Conservation (phyloP, 768 basidiomycete genomes). For the Leucosporidium creatinivorum region DNA sequence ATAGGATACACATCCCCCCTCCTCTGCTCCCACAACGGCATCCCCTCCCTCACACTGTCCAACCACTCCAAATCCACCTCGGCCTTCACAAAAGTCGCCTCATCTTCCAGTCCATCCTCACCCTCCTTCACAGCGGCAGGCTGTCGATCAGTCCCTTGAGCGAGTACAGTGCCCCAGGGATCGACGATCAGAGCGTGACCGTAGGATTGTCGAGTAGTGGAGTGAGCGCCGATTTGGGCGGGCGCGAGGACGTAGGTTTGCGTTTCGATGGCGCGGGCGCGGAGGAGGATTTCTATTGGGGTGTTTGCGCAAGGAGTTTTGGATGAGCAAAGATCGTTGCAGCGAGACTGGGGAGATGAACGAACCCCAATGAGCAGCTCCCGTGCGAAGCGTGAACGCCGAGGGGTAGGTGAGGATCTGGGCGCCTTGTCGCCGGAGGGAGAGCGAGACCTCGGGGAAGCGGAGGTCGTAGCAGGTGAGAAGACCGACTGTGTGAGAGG, state of each 20-base stretch:
- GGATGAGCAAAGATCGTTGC: background rate
- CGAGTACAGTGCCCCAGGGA: slow-evolving; percentile 35
- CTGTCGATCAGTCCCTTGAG: slow-evolving; percentile 13
- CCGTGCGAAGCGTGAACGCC: slow-evolving; percentile 33
- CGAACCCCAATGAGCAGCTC: slow-evolving; percentile 36
- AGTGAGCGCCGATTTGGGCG: slow-evolving; percentile 27
- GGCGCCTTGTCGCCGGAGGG: slow-evolving; percentile 25
- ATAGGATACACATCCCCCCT: slow-evolving; percentile 28
- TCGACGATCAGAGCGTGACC: slow-evolving; percentile 35
- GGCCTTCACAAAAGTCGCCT: slow-evolving; percentile 23
- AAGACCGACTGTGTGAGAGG: slow-evolving; percentile 27
- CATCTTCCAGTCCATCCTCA: slow-evolving; percentile 16
- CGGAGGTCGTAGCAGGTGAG: slow-evolving; percentile 37
- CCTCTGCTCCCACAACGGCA: slow-evolving; percentile 34
- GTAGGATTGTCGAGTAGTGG: slow-evolving; percentile 15
- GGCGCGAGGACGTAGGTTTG: slow-evolving; percentile 38
- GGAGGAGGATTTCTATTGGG: slow-evolving; percentile 28
- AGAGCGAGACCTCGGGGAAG: slow-evolving; percentile 32
- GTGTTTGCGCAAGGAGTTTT: background rate
- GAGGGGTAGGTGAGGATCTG: slow-evolving; percentile 34
- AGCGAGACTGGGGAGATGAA: no score
- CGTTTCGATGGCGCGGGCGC: slow-evolving; percentile 37
- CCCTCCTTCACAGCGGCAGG: slow-evolving; percentile 4
- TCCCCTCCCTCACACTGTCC: slow-evolving; percentile 25
- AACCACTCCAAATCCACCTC: slow-evolving; percentile 32